A percentile compares a stretch with the other conserved stretches of the same genome.
Conservation (phyloP, 768 basidiomycete genomes). For the Boletus pseudopeckii region DNA sequence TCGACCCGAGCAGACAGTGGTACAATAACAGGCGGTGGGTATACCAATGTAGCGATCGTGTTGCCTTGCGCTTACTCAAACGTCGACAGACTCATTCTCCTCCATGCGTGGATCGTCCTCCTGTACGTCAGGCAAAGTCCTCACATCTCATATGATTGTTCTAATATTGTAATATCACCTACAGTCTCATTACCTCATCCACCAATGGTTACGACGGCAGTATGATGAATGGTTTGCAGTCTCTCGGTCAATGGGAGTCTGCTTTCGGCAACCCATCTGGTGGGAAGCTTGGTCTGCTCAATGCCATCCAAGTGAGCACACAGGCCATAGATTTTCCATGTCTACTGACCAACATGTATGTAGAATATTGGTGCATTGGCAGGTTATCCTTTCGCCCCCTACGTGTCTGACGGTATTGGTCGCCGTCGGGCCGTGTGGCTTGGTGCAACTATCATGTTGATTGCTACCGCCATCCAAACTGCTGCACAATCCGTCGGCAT, state of each 20-base stretch:
- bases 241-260: conserved; percentile 55
- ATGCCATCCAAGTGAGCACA: conserved; percentile 61
- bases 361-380: conserved; percentile 70
- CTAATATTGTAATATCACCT: not conserved
- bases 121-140: conserved; percentile 39
- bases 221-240: conserved; percentile 81
- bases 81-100: conserved; percentile 47
- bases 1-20: conserved; percentile 69
- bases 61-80: not conserved
- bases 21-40: conserved; percentile 71
- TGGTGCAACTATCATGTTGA: conserved; percentile 68
- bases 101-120: conserved; percentile 69
- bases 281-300: conserved; percentile 61
- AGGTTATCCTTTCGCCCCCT: conserved; percentile 68
- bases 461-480: conserved; percentile 65
- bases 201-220: conserved; percentile 75
- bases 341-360: not conserved
- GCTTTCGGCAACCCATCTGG: conserved; percentile 61
- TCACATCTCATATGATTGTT: not conserved
- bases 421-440: conserved; percentile 63
- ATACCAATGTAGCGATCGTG: not conserved
- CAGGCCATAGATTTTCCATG: not conserved
- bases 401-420: conserved; percentile 68
- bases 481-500: conserved; percentile 69
- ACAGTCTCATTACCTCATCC: conserved; percentile 69